These are phyloP conservation scores for Friedmanniomyces simplex DNA, from an alignment of 495 filamentous ascomycete species.

Conservation along the genomic window DNA sequence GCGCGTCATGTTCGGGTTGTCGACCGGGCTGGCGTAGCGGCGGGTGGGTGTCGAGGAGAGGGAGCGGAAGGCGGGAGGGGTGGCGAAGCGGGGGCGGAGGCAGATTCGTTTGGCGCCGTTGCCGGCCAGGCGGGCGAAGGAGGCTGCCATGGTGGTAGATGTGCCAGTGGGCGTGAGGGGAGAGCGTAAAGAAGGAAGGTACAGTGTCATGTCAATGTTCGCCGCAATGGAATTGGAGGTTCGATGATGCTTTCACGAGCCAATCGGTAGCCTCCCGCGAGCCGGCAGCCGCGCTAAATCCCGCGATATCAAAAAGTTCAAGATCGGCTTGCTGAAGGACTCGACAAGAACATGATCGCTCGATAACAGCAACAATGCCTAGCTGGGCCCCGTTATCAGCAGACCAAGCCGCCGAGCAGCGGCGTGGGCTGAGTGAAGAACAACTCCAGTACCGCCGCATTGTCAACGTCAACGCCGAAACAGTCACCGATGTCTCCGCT, in stretches of 20 bases:
- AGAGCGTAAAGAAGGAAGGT: background rate
- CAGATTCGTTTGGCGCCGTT: conserved; percentile 55
- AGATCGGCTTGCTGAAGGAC: background rate
- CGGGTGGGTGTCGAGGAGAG: conserved; percentile 60
- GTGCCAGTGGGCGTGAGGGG: background rate
- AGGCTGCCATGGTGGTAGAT: conserved; percentile 47
- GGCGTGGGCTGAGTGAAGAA: conserved; percentile 14
- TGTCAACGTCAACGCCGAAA: conserved; percentile 77
- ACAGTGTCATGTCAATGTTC: background rate
- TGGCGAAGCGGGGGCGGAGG: conserved; percentile 31
- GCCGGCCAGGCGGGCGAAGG: conserved; percentile 50
- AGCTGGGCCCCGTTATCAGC: conserved; percentile 6
- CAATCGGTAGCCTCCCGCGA: background rate
- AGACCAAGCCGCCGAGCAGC: conserved; percentile 1
- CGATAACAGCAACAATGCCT: conserved; percentile 9
- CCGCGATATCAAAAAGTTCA: conserved; percentile 1
- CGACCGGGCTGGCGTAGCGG: conserved; percentile 49
- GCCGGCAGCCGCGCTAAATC: background rate
- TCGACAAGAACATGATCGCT: background rate
- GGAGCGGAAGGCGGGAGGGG: conserved; percentile 38
- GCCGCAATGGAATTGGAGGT: background rate
- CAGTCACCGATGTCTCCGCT: conserved; percentile 73
- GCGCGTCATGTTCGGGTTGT: conserved; percentile 40
- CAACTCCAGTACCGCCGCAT: conserved; percentile 45
- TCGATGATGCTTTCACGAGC: background rate